Percentiles rank a stretch among this genome's conserved stretches.
phyloP scores from a whole-genome alignment of 208 protist species.

The Wallacemonas sp. region DNA sequence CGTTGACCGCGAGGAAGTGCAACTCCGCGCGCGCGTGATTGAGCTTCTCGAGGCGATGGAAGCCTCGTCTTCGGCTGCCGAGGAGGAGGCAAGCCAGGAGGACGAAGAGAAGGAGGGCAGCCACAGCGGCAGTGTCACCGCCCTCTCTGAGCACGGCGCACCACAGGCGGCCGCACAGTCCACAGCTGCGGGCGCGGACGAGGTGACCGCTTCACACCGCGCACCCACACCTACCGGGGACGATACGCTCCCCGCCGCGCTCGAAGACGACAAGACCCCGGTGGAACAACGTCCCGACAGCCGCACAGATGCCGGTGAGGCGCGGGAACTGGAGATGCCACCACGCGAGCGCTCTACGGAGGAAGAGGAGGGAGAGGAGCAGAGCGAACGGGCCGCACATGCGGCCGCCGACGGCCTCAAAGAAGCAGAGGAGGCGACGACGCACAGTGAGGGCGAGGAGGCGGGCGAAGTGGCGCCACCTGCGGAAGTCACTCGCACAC shows the following conservation, averaged over 20 bases:
- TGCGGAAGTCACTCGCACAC: not conserved
- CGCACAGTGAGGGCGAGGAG: not conserved
- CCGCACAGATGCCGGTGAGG: no score
- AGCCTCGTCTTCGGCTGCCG: not conserved
- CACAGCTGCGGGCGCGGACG: no score
- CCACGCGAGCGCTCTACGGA: not conserved
- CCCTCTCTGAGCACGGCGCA: no score
- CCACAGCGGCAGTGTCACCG: no score
- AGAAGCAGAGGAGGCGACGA: not conserved
- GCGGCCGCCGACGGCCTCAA: not conserved
- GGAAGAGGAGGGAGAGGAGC: not conserved
- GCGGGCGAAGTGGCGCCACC: not conserved
- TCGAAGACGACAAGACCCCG: no score
- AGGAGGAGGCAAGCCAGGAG: not conserved
- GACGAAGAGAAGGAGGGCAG: not conserved
- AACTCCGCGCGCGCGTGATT: constrained; percentile 8
- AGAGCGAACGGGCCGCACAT: not conserved
- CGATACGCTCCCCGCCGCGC: no score
- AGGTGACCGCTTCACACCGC: no score
- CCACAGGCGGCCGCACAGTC: no score
- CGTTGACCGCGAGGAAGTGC: constrained; percentile 16
- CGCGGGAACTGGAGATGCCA: no score
- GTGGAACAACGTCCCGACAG: no score
- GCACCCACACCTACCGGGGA: no score
- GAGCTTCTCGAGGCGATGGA: constrained; percentile 2